Base-by-base conservation (phyloP, 495 filamentous ascomycete genomes). In the Aspergillus sclerotiicarbonarius region DNA sequence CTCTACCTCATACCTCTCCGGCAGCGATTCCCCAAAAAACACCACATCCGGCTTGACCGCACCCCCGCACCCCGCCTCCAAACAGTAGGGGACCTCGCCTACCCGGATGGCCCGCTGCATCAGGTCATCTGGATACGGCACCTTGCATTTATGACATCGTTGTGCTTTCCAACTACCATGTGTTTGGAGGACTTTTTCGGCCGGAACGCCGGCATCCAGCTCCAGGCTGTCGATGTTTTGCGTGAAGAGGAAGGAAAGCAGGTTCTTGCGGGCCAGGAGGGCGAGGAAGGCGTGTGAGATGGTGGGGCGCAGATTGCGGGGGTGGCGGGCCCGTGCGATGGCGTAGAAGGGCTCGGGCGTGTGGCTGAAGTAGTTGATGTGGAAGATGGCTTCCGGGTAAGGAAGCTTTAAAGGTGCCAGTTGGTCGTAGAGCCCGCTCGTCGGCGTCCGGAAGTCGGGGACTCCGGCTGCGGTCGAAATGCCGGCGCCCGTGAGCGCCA, bases 221-320 rank as follows among this genome's bases (percentile, higher is more conserved):
- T 97, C 92, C 16, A 97, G 77, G 52, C 86, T 87, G 73, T 97
- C 92, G 66, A 96, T 93, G 69, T 97, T 97, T 68, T 96, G 92
- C 3, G 91, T 96, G 71, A 96, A 96, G 18, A 90, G 72, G 73
- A 88, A 90, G 53, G 86, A 75, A 5, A 97, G 75, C 13, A 92
- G 71, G 8, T 80, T 79, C 71, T 90, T 92, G 45, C 84, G 72
- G 12, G 87, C 79, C 0, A 96, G 80, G 15, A 87, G 66, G 0
- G 82, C 78, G 25, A 96, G 80, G 66, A 95, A 94, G 3, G 79
- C 79, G 67, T 93, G 89, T 0, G 89, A 81, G 52, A 92, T 67
- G 1, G 90, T 96, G 2, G 81, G 59, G 93, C 90, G 52, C 85
- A 84, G 91, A 90, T n/a, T n/a, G n/a, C n/a, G n/a, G n/a, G n/a